phyloP scores from a whole-genome alignment of 495 filamentous ascomycete species.

The Aspergillus panamensis region DNA sequence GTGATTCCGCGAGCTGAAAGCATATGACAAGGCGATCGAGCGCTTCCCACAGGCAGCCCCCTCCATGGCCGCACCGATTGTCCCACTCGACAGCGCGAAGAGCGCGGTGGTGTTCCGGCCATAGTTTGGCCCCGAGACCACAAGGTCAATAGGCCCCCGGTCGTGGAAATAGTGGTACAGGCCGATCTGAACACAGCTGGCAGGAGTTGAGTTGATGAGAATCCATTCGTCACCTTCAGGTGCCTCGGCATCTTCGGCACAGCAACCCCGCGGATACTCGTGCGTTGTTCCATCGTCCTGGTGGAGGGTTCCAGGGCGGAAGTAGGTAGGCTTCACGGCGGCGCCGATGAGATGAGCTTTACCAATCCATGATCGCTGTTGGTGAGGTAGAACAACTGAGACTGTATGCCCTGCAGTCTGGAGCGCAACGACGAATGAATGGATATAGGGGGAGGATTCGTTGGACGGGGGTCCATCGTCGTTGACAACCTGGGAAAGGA shows the following conservation, averaged over 20 bases:
- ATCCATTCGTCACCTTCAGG: slow-evolving; percentile 83
- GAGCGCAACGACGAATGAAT: slow-evolving; percentile 75
- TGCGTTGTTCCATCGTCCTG: slow-evolving; percentile 66
- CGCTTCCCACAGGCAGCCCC: slow-evolving; percentile 76
- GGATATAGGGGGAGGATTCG: slow-evolving; percentile 88
- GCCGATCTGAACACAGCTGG: slow-evolving; percentile 85
- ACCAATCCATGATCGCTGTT: slow-evolving; percentile 94
- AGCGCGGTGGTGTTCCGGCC: slow-evolving; percentile 90
- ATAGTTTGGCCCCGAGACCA: slow-evolving; percentile 91
- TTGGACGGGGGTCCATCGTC: slow-evolving; percentile 94
- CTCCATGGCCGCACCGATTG: slow-evolving; percentile 87
- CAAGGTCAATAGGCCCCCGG: slow-evolving; percentile 74
- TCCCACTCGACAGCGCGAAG: slow-evolving; percentile 86
- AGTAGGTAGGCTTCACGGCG: slow-evolving; percentile 83
- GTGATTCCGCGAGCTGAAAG: slow-evolving; percentile 78
- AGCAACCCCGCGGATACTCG: slow-evolving; percentile 49
- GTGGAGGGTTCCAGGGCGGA: slow-evolving; percentile 62
- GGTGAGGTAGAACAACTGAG: slow-evolving; percentile 84
- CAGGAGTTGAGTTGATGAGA: slow-evolving; percentile 83
- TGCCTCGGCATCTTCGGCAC: slow-evolving; percentile 57
- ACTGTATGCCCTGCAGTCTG: slow-evolving; percentile 76
- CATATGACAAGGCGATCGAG: slow-evolving; percentile 81
- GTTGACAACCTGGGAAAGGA: slow-evolving; percentile 66
- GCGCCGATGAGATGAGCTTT: slow-evolving; percentile 93
- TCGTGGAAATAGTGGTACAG: slow-evolving; percentile 82